These are phyloP conservation scores for Nepenthes mirabilis DNA, from an alignment of 148 eudicot genomes.

Conservation along the genomic window DNA sequence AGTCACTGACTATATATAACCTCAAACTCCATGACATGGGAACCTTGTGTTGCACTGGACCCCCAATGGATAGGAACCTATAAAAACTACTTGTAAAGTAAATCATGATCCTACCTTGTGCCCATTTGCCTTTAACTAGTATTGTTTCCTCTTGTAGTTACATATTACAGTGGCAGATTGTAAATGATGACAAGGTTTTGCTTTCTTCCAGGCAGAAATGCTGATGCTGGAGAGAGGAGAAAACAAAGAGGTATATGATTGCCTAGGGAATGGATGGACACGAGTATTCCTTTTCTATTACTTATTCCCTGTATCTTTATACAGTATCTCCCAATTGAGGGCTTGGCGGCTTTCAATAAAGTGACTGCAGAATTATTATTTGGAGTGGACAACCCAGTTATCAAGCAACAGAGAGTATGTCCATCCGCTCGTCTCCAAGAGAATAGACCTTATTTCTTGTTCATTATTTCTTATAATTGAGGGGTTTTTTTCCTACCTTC, in stretches of 20 bases:
- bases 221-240: conserved; percentile 91
- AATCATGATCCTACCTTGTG: no score
- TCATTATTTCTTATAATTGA: neutral
- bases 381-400: conserved; percentile 76
- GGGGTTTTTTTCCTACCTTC: neutral
- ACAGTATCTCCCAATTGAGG: conserved; percentile 97
- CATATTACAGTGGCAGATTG: neutral
- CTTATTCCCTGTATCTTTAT: conserved; percentile 11
- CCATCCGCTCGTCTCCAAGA: conserved; percentile 1
- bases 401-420: conserved; percentile 70
- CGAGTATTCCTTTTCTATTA: conserved; percentile 6
- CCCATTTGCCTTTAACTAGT: neutral
- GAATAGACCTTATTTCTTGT: neutral
- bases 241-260: conserved; percentile 69
- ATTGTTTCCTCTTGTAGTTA: neutral
- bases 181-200: neutral
- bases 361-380: conserved; percentile 82
- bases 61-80: no score
- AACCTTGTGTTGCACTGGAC: no score
- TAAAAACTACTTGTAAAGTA: no score
- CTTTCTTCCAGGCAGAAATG: conserved; percentile 62
- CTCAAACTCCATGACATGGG: no score
- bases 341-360: conserved; percentile 93
- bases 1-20: no score
- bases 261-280: conserved; percentile 1